phyloP scores from a whole-genome alignment of 306 rosid genomes.

The Biancaea sappan region DNA sequence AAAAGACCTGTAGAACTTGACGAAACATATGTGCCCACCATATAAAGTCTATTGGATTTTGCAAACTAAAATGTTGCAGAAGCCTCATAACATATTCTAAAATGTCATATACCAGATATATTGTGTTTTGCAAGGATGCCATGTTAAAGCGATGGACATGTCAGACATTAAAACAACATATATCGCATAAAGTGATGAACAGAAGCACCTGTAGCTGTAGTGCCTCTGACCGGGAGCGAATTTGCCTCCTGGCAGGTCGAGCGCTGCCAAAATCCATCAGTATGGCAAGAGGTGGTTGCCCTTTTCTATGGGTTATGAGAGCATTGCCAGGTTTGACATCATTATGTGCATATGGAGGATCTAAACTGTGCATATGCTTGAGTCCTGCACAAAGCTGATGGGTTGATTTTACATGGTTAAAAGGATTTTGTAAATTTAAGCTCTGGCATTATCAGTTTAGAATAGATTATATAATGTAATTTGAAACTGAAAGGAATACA shows the following conservation, averaged over 20 bases:
- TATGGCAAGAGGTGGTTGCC: slow-evolving; percentile 84
- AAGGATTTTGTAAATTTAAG: slow-evolving; percentile 23
- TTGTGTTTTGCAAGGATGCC: not conserved
- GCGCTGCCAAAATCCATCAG: slow-evolving; percentile 99
- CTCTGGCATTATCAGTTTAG: not conserved
- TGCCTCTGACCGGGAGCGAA: slow-evolving; percentile 84
- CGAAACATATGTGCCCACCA: slow-evolving; percentile 14
- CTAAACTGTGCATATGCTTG: slow-evolving; percentile 90
- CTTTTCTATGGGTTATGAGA: slow-evolving; percentile 79
- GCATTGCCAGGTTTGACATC: slow-evolving; percentile 98
- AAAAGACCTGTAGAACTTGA: not conserved
- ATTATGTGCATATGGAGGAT: slow-evolving; percentile 95
- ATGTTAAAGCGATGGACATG: slow-evolving; percentile 5
- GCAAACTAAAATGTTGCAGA: slow-evolving; percentile 14
- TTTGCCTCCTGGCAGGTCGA: slow-evolving; percentile 83
- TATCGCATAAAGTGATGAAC: not conserved
- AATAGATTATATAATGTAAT: not conserved
- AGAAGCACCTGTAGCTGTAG: slow-evolving; percentile 86
- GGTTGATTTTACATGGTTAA: slow-evolving; percentile 44
- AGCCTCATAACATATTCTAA: slow-evolving; percentile 21
- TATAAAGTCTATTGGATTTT: slow-evolving; percentile 21
- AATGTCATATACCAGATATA: not conserved
- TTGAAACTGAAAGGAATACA: not conserved
- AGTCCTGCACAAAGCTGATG: slow-evolving; percentile 97
- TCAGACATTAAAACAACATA: slow-evolving; percentile 8